These are phyloP conservation scores for Aspergillus sp. DNA, from an alignment of 2,329 filamentous ascomycete genomes.

Conservation along the genomic window DNA sequence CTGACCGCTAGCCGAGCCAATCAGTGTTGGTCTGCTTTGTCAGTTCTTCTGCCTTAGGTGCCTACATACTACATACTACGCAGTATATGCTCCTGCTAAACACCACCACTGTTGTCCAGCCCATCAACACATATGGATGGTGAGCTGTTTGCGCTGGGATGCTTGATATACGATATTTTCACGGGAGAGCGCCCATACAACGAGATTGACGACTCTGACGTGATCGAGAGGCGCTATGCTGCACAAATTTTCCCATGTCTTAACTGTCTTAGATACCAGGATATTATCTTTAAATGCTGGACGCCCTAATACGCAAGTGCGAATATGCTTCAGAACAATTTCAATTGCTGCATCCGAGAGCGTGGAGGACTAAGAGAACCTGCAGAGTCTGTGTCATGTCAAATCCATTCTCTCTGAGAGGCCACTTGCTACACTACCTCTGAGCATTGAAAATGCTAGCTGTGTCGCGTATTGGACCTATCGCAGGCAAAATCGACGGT, in stretches of 20 bases:
- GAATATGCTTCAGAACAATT: background rate
- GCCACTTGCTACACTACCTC: background rate
- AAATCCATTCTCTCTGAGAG: background rate
- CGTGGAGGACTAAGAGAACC: background rate
- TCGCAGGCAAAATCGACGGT: background rate
- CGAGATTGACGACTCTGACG: slow-evolving; percentile 4
- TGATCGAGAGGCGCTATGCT: slow-evolving; percentile 4
- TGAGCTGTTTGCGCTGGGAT: slow-evolving; percentile 10
- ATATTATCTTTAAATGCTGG: slow-evolving; percentile 9
- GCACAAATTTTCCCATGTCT: slow-evolving; percentile 4
- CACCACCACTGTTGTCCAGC: too few relatives aligned
- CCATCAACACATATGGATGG: too few relatives aligned
- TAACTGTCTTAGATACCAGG: slow-evolving; percentile 4
- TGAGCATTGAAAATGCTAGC: background rate
- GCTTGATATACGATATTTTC: slow-evolving; percentile 8
- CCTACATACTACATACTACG: background rate
- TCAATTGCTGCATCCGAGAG: background rate
- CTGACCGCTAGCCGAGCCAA: slow-evolving; percentile 12
- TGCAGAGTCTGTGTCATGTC: background rate
- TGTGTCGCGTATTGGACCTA: background rate
- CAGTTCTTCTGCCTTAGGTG: background rate
- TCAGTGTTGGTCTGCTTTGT: background rate
- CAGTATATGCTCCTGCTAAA: too few relatives aligned
- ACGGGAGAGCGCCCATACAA: slow-evolving; percentile 5
- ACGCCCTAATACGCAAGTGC: slow-evolving; percentile 3